These are phyloP conservation scores for Yamadazyma diddensiae DNA, from an alignment of 1,139 yeast genomes.

Conservation along the genomic window DNA sequence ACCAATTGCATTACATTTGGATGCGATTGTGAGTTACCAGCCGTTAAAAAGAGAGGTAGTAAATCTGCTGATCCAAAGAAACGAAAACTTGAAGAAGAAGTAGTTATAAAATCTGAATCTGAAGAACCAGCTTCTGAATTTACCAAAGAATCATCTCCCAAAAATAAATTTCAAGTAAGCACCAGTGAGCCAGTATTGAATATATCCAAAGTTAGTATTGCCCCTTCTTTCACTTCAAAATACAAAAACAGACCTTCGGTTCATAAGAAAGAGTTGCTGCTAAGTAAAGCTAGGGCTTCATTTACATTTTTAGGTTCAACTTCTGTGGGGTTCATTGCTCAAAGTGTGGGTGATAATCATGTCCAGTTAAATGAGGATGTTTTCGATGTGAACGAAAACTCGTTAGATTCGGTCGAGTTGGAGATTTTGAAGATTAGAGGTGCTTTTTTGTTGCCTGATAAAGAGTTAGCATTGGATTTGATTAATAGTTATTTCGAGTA, in stretches of 20 bases:
- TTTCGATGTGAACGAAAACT: conserved; percentile 34
- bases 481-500: conserved; percentile 63
- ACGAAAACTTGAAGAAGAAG: conserved; percentile 15
- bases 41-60: conserved; percentile 46
- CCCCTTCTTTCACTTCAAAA: conserved; percentile 43
- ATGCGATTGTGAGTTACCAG: conserved; percentile 68
- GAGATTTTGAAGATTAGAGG: conserved; percentile 68
- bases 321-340: conserved; percentile 41
- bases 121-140: conserved; percentile 8
- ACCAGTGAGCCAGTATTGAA: conserved; percentile 40
- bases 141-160: conserved; percentile 9
- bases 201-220: conserved; percentile 42
- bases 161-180: conserved; percentile 10
- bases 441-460: conserved; percentile 66
- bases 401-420: conserved; percentile 63
- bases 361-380: conserved; percentile 41
- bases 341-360: conserved; percentile 45
- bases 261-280: conserved; percentile 33
- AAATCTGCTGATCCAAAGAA: conserved; percentile 23
- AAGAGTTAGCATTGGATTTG: conserved; percentile 58
- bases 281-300: conserved; percentile 28
- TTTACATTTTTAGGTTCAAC: conserved; percentile 42
- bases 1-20: conserved; percentile 77
- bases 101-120: conserved; percentile 4
- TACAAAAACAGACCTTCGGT: conserved; percentile 41